A percentile compares a stretch with the other conserved stretches of the same genome.
Conservation (phyloP, 805 yeast species). For the Myxozyma vanderwaltii region DNA sequence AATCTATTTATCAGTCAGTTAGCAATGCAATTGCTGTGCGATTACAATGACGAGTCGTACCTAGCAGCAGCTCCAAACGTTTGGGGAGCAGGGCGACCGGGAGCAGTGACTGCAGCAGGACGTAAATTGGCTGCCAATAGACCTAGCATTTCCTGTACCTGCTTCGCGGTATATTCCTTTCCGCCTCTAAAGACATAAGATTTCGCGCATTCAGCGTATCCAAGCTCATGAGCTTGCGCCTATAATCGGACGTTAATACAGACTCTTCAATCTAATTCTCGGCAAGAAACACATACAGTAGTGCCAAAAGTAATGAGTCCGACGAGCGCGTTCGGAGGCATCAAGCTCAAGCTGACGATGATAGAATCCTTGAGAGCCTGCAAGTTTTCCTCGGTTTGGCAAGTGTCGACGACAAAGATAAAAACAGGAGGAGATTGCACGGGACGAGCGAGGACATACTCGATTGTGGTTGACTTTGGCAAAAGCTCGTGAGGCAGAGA, state of each 20-base stretch:
- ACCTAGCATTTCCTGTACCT: slow-evolving; percentile 63
- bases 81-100: slow-evolving; percentile 30
- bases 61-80: slow-evolving; percentile 38
- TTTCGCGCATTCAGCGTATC: slow-evolving; percentile 66
- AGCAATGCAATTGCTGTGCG: not conserved
- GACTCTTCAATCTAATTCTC: not conserved
- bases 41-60: not conserved
- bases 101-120: slow-evolving; percentile 30
- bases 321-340: slow-evolving; percentile 87
- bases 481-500: slow-evolving; percentile 80
- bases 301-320: slow-evolving; percentile 90
- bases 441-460: slow-evolving; percentile 79
- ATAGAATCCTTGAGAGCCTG: slow-evolving; percentile 80
- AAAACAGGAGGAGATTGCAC: slow-evolving; percentile 84
- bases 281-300: slow-evolving; percentile 45
- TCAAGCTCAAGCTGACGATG: slow-evolving; percentile 68
- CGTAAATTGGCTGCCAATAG: slow-evolving; percentile 40
- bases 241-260: not conserved
- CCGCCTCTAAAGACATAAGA: slow-evolving; percentile 86
- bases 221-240: slow-evolving; percentile 84
- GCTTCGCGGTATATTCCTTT: slow-evolving; percentile 67
- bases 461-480: slow-evolving; percentile 71
- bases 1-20: slow-evolving; percentile 47
- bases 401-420: slow-evolving; percentile 80
- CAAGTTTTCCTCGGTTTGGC: slow-evolving; percentile 86